Percentiles rank a stretch among this genome's conserved stretches.
Evolutionary conservation across 2,329 filamentous ascomycete genomes (phyloP).

Genomic region (Cercospora canescens): DNA sequence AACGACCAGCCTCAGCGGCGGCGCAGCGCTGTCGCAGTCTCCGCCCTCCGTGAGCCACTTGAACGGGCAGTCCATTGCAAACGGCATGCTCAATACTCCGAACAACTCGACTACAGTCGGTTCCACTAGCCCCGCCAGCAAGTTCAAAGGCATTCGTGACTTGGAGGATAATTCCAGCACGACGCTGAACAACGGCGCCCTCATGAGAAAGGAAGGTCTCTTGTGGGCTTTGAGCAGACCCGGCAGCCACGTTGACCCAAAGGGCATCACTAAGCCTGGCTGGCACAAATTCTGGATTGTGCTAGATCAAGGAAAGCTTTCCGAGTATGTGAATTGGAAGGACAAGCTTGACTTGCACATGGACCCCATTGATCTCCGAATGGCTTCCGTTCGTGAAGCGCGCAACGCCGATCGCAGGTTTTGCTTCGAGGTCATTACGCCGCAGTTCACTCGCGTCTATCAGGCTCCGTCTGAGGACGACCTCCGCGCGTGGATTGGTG

Average conservation of each 20-base stretch:
- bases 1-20: constrained; percentile 25
- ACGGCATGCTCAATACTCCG: constrained; percentile 27
- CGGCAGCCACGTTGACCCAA: constrained; percentile 91
- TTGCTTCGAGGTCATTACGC: constrained; percentile 98
- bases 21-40: constrained; percentile 29
- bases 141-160: constrained; percentile 90
- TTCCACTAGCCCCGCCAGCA: constrained; percentile 45
- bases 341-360: constrained; percentile 95
- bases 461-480: constrained; percentile 98
- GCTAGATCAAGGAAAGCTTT: constrained; percentile 91
- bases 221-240: constrained; percentile 93
- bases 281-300: constrained; percentile 99
- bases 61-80: constrained; percentile 27
- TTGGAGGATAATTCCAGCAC: constrained; percentile 68
- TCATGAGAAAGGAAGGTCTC: constrained; percentile 84
- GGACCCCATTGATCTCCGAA: constrained; percentile 94
- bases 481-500: constrained; percentile 93
- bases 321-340: constrained; percentile 99
- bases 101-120: constrained; percentile 12
- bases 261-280: constrained; percentile 91
- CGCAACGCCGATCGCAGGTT: constrained; percentile 92
- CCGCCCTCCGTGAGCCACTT: constrained; percentile 27
- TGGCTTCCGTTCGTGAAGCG: constrained; percentile 95
- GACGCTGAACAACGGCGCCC: constrained; percentile 58
- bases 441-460: constrained; percentile 92